phyloP scores from a whole-genome alignment of 169 alveolate genomes.

The Toxoplasma gondii region DNA sequence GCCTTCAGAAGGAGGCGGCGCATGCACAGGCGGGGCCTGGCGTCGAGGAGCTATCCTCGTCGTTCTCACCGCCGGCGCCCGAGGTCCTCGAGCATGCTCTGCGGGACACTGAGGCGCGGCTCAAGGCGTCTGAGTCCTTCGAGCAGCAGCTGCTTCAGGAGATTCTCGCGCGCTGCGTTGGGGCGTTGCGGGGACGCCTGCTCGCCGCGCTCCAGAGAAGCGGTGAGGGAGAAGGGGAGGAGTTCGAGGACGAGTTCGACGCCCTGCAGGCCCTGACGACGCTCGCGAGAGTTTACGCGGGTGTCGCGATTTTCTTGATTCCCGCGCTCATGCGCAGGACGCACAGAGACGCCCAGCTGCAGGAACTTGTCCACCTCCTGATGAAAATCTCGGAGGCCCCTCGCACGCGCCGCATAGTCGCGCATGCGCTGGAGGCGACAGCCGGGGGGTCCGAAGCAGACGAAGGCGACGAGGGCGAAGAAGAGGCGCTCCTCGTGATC shows the following conservation, averaged over 20 bases:
- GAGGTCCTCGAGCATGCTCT: not conserved
- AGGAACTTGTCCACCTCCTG: not conserved
- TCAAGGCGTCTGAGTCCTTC: not conserved
- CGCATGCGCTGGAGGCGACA: not conserved
- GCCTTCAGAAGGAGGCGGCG: not conserved
- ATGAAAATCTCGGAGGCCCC: not conserved
- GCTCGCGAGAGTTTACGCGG: not conserved
- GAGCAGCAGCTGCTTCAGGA: not conserved
- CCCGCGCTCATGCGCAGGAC: not conserved
- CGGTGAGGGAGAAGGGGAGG: not conserved
- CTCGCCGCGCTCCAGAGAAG: not conserved
- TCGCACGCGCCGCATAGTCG: not conserved
- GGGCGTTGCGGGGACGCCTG: not conserved
- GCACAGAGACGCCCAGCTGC: conserved; percentile 15
- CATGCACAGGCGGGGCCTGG: not conserved
- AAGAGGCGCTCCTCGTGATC: not conserved
- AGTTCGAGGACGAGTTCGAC: not conserved
- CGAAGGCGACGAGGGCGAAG: conserved; percentile 6
- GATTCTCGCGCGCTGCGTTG: not conserved
- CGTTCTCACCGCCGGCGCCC: not conserved
- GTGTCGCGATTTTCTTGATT: not conserved
- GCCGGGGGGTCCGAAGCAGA: not conserved
- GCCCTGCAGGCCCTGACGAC: not conserved
- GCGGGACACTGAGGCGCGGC: not conserved
- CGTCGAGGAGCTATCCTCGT: not conserved